Evolutionary conservation across 73 alveolate genomes (phyloP).

Genomic region (Halteria grandinella): DNA sequence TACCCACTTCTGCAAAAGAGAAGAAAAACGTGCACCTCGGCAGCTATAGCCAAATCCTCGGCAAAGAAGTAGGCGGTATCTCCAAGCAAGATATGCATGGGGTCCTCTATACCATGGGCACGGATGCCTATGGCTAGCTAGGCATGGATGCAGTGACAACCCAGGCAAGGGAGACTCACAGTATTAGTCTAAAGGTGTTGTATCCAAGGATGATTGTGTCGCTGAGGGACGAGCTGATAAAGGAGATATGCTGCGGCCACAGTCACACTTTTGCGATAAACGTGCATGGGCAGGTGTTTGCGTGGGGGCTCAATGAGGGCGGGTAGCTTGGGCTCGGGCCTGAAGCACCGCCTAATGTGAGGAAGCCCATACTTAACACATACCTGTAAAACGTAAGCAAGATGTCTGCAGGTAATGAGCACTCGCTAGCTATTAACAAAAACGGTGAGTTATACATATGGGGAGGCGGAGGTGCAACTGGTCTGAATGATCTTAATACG

Average conservation of each 20-base stretch:
- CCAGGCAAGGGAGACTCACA: too few species aligned
- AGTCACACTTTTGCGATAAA: constrained; percentile 85
- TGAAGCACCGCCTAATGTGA: constrained; percentile 64
- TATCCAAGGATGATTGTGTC: constrained; percentile 87
- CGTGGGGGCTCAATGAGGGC: constrained; percentile 88
- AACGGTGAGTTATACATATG: constrained; percentile 84
- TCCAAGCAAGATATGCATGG: constrained; percentile 65
- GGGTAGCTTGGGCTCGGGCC: constrained; percentile 87
- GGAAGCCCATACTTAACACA: constrained; percentile 52
- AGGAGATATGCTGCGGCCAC: constrained; percentile 87
- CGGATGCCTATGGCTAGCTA: constrained; percentile 71
- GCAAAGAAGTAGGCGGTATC: constrained; percentile 62
- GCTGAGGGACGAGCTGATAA: constrained; percentile 85
- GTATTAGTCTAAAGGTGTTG: too few species aligned
- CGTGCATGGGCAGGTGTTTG: constrained; percentile 79
- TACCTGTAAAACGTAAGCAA: constrained; percentile 63
- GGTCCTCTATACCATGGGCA: constrained; percentile 69
- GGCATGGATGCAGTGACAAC: constrained; percentile 58
- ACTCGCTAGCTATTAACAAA: constrained; percentile 84
- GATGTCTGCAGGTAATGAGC: constrained; percentile 94
- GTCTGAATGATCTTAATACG: constrained; percentile 58
- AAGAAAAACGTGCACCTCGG: constrained; percentile 41
- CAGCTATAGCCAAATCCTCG: constrained; percentile 50
- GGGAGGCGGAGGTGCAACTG: constrained; percentile 86
- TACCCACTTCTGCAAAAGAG: constrained; percentile 38